A percentile compares a stretch with the other conserved stretches of the same genome.
phyloP scores from a whole-genome alignment of 257 asterid species.

The Thymus mandschuricus region DNA sequence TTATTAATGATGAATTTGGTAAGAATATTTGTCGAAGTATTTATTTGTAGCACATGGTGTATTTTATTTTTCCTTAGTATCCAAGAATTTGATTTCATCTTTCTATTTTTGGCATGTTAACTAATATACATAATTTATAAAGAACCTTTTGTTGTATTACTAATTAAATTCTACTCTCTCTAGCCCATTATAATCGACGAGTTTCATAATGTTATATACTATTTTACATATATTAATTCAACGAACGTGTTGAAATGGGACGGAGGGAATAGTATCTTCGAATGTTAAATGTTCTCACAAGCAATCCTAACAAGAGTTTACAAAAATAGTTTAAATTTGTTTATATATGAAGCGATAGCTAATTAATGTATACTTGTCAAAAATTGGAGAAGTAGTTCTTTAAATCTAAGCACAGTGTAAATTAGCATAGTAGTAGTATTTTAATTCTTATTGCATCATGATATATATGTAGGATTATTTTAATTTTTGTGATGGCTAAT shows the following conservation, averaged over 20 bases:
- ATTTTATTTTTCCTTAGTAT: constrained; percentile 8
- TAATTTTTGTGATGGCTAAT: too few relatives aligned
- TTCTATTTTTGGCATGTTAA: constrained; percentile 22
- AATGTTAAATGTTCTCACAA: constrained; percentile 17
- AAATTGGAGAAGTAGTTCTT: neutral
- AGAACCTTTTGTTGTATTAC: too few relatives aligned
- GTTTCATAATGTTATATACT: too few relatives aligned
- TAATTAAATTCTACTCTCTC: too few relatives aligned
- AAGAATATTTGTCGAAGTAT: constrained; percentile 11
- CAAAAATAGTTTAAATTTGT: constrained; percentile 13
- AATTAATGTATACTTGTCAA: neutral
- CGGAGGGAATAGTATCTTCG: neutral
- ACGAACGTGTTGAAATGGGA: too few relatives aligned
- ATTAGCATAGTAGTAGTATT: neutral
- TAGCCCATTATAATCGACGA: too few relatives aligned
- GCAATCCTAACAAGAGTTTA: constrained; percentile 17
- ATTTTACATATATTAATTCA: too few relatives aligned
- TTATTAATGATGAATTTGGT: constrained; percentile 22
- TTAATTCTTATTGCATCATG: neutral
- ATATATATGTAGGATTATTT: too few relatives aligned
- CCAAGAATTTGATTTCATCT: constrained; percentile 10
- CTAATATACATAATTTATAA: neutral
- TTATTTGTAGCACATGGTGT: neutral
- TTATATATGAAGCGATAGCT: neutral
- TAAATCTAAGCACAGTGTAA: neutral